Base-by-base conservation (phyloP, 371 early-diverging fungal species). In the Synchytrium microbalum region DNA sequence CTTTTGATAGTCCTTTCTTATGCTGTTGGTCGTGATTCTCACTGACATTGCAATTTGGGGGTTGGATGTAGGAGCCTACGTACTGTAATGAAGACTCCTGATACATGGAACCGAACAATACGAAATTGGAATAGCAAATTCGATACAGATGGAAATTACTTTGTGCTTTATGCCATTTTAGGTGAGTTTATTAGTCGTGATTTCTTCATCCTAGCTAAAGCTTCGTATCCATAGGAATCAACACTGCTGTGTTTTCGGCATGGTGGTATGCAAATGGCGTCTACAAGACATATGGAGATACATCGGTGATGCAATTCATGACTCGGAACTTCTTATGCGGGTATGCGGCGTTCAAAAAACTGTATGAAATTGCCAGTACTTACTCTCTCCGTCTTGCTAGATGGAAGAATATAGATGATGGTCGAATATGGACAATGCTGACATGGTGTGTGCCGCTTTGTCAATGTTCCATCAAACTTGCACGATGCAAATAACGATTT, bases 341-440 rank as follows among this genome's bases (percentile, higher is more conserved):
- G n/a, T n/a, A n/a, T n/a, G n/a, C n/a, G n/a, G n/a, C n/a, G n/a
- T n/a, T n/a, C n/a, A n/a, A n/a, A n/a, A n/a, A n/a, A n/a, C n/a
- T n/a, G n/a, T n/a, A n/a, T n/a, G n/a, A n/a, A n/a, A n/a, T n/a
- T n/a, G n/a, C n/a, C n/a, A n/a, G n/a, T n/a, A n/a, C n/a, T n/a
- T n/a, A n/a, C n/a, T n/a, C n/a, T n/a, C n/a, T n/a, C n/a, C n/a
- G n/a, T n/a, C n/a, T n/a, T n/a, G n/a, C n/a, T n/a, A n/a, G n/a
- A 10, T 38, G 46, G 46, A 10, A 38, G 10, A 38, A 38, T 19
- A 38, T 76, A 3, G 31, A 59, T 32, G 64, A 59, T 14, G 68
- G 69, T 25, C 56, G 72, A 32, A 66, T 61, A 63, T 76, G 76
- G 76, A 74, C 76, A 2, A 32, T 67, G 54, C 2, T 76, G 27